A percentile compares a stretch with the other conserved stretches of the same genome.
These are phyloP conservation scores for Mycena epipterygia DNA, from an alignment of 768 basidiomycete species.

Conservation along the genomic window DNA sequence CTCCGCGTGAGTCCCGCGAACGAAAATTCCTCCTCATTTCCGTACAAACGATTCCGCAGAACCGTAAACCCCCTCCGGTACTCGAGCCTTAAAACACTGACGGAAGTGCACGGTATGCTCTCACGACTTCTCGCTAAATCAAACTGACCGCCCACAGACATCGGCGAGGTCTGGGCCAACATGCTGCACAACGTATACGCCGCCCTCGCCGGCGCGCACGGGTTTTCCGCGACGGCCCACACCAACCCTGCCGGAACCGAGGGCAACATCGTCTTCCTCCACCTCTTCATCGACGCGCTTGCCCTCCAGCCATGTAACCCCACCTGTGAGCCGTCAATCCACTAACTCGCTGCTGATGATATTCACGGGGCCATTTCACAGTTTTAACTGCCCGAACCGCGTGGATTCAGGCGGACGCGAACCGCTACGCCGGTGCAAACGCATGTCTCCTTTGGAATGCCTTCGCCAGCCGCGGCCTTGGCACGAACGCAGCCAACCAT, in stretches of 20 bases:
- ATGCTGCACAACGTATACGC: conserved; percentile 31
- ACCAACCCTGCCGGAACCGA: conserved; percentile 36
- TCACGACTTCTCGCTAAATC: background rate
- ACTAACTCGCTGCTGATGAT: no score
- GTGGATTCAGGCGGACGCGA: conserved; percentile 55
- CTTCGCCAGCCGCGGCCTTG: conserved; percentile 50
- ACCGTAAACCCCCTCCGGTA: conserved; percentile 61
- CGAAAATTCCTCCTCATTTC: no score
- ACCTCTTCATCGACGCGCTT: conserved; percentile 53
- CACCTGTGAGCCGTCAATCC: conserved; percentile 16
- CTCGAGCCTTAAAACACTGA: conserved; percentile 50
- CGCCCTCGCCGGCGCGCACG: conserved; percentile 14
- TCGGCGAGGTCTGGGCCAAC: conserved; percentile 33
- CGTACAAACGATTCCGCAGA: no score
- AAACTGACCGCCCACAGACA: background rate
- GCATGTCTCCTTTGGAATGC: conserved; percentile 52
- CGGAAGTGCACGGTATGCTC: conserved; percentile 61
- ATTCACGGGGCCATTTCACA: background rate
- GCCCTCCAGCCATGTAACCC: conserved; percentile 52
- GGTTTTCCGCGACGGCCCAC: conserved; percentile 12
- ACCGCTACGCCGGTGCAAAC: conserved; percentile 53
- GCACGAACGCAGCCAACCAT: conserved; percentile 18
- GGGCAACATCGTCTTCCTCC: conserved; percentile 53
- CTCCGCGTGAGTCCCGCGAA: conserved; percentile 53
- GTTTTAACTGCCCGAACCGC: conserved; percentile 48